A percentile compares a stretch with the other conserved stretches of the same genome.
phyloP scores from a whole-genome alignment of 257 asterid species.

The Solanum bulbocastanum region DNA sequence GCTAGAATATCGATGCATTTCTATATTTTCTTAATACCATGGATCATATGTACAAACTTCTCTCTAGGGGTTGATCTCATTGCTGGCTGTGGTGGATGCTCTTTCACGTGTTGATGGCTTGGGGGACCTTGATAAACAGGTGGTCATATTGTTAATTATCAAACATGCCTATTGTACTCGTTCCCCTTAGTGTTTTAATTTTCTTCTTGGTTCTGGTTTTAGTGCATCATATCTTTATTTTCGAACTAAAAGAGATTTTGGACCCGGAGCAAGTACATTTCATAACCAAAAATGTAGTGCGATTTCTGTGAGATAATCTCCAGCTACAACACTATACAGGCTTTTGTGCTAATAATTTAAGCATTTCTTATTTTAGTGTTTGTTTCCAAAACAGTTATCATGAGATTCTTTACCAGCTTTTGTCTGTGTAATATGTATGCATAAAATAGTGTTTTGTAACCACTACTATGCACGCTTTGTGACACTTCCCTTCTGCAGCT shows the following conservation, averaged over 20 bases:
- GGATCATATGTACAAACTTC: neutral
- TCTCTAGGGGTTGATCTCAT: constrained; percentile 74
- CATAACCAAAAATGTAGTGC: neutral
- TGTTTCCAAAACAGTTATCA: neutral
- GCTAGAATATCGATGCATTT: neutral
- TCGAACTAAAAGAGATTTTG: neutral
- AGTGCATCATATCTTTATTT: neutral
- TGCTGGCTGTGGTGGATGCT: constrained; percentile 93
- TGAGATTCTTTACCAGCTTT: neutral
- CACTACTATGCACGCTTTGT: neutral
- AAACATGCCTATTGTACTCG: neutral
- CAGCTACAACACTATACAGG: neutral
- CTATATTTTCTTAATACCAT: neutral
- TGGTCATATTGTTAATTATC: constrained; percentile 4
- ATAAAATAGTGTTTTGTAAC: neutral
- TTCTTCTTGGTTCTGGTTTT: neutral
- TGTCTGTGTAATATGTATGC: neutral
- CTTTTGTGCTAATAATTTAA: neutral
- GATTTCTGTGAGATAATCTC: neutral
- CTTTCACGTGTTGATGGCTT: constrained; percentile 59
- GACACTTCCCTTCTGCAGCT: constrained; percentile 42
- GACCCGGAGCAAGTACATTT: neutral
- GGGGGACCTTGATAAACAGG: constrained; percentile 73
- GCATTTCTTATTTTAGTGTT: neutral
- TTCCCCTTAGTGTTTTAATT: neutral